A percentile compares a stretch with the other conserved stretches of the same genome.
phyloP scores from a whole-genome alignment of 495 filamentous ascomycete species.

The Elaphomyces granulatus region DNA sequence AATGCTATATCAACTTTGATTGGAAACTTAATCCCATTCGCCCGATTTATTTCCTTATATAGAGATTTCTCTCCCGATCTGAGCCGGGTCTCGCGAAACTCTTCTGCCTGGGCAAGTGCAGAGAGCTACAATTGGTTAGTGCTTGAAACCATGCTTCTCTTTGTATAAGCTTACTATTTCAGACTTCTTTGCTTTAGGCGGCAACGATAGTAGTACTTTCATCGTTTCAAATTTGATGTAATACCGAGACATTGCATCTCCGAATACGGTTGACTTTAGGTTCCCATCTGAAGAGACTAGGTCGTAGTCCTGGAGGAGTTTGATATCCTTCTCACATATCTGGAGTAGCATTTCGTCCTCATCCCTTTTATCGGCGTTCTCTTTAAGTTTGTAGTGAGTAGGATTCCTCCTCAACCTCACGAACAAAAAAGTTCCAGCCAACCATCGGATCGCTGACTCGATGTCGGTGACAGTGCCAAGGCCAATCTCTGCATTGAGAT shows the following conservation, averaged over 20 bases:
- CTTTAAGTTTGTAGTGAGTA: constrained; percentile 57
- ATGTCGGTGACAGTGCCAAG: constrained; percentile 63
- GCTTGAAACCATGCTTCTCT: background rate
- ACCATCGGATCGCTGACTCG: constrained; percentile 65
- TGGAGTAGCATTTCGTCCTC: constrained; percentile 58
- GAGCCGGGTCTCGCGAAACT: constrained; percentile 66
- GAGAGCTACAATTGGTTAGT: constrained; percentile 42
- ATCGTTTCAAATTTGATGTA: constrained; percentile 88
- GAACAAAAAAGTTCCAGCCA: constrained; percentile 74
- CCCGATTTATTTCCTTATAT: constrained; percentile 74
- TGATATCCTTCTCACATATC: constrained; percentile 71
- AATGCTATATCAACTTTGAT: constrained; percentile 63
- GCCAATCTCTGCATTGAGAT: constrained; percentile 87
- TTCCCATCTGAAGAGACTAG: constrained; percentile 37
- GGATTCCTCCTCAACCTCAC: constrained; percentile 74
- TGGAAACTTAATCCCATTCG: constrained; percentile 55
- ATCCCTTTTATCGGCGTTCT: constrained; percentile 35
- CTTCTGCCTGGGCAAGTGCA: constrained; percentile 52
- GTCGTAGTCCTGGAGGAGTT: constrained; percentile 44
- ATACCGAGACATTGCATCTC: constrained; percentile 85
- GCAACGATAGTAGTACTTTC: constrained; percentile 54
- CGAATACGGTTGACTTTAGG: constrained; percentile 61
- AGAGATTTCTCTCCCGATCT: constrained; percentile 57
- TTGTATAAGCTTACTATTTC: constrained; percentile 47
- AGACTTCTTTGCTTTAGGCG: constrained; percentile 43